These are phyloP conservation scores for Tulasnella sp. DNA, from an alignment of 768 basidiomycete species.

Conservation along the genomic window DNA sequence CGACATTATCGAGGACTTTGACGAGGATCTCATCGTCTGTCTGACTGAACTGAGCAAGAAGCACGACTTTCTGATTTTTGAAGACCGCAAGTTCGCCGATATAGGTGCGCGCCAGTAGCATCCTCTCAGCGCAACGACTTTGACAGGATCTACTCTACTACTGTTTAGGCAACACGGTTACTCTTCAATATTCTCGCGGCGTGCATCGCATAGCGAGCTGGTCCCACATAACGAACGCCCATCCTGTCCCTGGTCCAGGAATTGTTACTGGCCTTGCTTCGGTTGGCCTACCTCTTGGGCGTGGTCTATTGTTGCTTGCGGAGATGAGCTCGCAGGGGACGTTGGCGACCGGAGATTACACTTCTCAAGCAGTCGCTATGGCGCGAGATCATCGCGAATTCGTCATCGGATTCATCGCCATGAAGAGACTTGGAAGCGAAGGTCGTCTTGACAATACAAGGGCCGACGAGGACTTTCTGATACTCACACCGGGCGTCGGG, in stretches of 20 bases:
- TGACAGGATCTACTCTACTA: too few relatives aligned
- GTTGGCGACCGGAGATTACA: conserved; percentile 76
- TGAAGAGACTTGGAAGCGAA: conserved; percentile 66
- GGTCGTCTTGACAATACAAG: conserved; percentile 22
- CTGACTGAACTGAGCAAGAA: conserved; percentile 61
- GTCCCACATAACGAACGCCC: conserved; percentile 97
- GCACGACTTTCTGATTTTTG: conserved; percentile 93
- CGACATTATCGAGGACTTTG: conserved; percentile 91
- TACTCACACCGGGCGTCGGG: conserved; percentile 89
- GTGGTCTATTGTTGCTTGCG: conserved; percentile 83
- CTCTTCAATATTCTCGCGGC: conserved; percentile 86
- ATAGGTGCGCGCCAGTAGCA: too few relatives aligned
- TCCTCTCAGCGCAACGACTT: not conserved
- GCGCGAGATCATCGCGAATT: conserved; percentile 73
- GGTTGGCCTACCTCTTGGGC: conserved; percentile 71
- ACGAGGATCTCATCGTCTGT: conserved; percentile 52
- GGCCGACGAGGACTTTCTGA: conserved; percentile 66
- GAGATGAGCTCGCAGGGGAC: conserved; percentile 93
- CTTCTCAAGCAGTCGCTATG: conserved; percentile 75
- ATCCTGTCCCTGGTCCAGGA: conserved; percentile 91
- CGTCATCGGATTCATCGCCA: conserved; percentile 94
- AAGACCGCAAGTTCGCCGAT: conserved; percentile 98
- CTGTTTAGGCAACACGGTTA: conserved; percentile 81
- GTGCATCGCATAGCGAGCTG: conserved; percentile 89
- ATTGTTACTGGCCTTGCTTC: conserved; percentile 82